phyloP scores from a whole-genome alignment of 805 yeast genomes.

The Osmozyma mogii region DNA sequence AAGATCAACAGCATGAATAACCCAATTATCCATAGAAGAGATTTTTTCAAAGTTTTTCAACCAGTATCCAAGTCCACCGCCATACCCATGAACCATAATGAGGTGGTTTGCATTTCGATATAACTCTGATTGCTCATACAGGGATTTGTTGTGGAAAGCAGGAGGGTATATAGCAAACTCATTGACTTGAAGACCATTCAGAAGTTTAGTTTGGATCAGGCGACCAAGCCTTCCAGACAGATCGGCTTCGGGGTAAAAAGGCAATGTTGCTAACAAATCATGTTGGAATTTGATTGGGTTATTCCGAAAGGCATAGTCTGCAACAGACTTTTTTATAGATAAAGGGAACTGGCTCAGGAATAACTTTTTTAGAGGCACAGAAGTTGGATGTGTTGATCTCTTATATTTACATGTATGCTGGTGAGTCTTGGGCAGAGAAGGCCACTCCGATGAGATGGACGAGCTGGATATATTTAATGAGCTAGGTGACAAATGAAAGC shows the following conservation, averaged over 20 bases:
- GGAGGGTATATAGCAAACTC: slow-evolving; percentile 35
- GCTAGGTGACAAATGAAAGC: too few species aligned
- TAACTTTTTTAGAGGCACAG: slow-evolving; percentile 51
- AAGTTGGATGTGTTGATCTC: slow-evolving; percentile 59
- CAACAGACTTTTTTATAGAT: slow-evolving; percentile 40
- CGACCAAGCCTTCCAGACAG: slow-evolving; percentile 20
- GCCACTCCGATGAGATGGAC: too few species aligned
- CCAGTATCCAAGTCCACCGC: slow-evolving; percentile 37
- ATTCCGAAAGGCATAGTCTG: slow-evolving; percentile 38
- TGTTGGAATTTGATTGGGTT: slow-evolving; percentile 38
- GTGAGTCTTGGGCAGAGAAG: too few species aligned
- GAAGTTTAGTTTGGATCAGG: slow-evolving; percentile 23
- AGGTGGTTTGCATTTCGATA: slow-evolving; percentile 23
- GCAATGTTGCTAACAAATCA: slow-evolving; percentile 36
- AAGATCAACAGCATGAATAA: slow-evolving; percentile 78
- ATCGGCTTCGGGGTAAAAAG: slow-evolving; percentile 36
- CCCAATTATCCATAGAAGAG: slow-evolving; percentile 40
- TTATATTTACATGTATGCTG: too few species aligned
- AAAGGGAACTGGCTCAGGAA: slow-evolving; percentile 53
- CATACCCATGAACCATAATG: slow-evolving; percentile 39
- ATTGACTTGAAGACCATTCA: slow-evolving; percentile 25
- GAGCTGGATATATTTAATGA: too few species aligned
- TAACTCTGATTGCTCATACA: slow-evolving; percentile 10
- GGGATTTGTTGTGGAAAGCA: slow-evolving; percentile 1
- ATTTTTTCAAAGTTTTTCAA: slow-evolving; percentile 31